A percentile compares a stretch with the other conserved stretches of the same genome.
Evolutionary conservation across 306 rosid species (phyloP).

Genomic region (Purshia tridentata): DNA sequence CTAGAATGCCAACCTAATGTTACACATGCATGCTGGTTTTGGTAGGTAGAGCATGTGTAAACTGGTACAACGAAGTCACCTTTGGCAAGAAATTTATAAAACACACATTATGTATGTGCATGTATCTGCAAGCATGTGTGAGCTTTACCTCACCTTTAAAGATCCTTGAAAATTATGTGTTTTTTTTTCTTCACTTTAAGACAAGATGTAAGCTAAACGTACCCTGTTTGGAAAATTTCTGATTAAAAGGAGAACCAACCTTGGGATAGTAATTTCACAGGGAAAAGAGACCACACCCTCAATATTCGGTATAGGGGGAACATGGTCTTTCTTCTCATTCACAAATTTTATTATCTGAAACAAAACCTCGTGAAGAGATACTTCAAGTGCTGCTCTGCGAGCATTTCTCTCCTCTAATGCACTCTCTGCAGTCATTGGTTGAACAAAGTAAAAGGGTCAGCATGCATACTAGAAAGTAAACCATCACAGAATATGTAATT

Average conservation of each 20-base stretch:
- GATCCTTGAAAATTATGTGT: background rate
- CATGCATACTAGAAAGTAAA: slow-evolving; percentile 8
- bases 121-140: too few species aligned
- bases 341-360: slow-evolving; percentile 92
- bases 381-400: slow-evolving; percentile 80
- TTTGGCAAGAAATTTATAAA: too few species aligned
- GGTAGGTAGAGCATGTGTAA: background rate
- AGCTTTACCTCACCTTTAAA: background rate
- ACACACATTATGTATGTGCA: too few species aligned
- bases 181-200: background rate
- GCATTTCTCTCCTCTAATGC: slow-evolving; percentile 65
- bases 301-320: slow-evolving; percentile 78
- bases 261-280: slow-evolving; percentile 80
- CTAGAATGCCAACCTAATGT: background rate
- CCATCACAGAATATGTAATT: slow-evolving; percentile 19
- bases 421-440: slow-evolving; percentile 49
- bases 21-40: background rate
- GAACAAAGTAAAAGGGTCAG: slow-evolving; percentile 14
- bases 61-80: background rate
- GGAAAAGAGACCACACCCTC: slow-evolving; percentile 81
- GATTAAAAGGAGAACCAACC: slow-evolving; percentile 44
- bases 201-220: background rate
- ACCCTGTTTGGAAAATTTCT: background rate
- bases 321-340: slow-evolving; percentile 96
- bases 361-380: slow-evolving; percentile 80